phyloP scores from a whole-genome alignment of 1,139 yeast genomes.

The Williopsis jadinii region DNA sequence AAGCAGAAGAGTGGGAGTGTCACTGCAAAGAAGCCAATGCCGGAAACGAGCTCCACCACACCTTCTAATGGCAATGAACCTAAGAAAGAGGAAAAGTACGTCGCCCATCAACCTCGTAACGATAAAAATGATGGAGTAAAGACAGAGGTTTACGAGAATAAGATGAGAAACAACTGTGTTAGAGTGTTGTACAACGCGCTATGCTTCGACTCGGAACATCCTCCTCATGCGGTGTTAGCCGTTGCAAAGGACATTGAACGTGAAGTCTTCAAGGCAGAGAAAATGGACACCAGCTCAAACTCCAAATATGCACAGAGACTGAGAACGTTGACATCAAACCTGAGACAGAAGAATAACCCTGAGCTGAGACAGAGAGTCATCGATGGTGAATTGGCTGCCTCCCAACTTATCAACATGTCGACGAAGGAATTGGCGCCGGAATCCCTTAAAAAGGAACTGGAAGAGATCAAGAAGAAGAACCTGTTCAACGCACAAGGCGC shows the following conservation, averaged over 20 bases:
- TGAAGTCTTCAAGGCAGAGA: conserved; percentile 57
- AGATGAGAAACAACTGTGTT: conserved; percentile 79
- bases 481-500: conserved; percentile 97
- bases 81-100: conserved; percentile 28
- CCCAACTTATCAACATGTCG: conserved; percentile 66
- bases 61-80: conserved; percentile 3
- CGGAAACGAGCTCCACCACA: conserved; percentile 4
- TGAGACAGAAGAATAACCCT: conserved; percentile 86
- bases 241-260: conserved; percentile 68
- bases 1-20: conserved; percentile 22
- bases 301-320: conserved; percentile 17
- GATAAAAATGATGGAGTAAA: conserved; percentile 77
- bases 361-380: conserved; percentile 68
- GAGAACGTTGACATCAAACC: conserved; percentile 31
- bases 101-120: conserved; percentile 55
- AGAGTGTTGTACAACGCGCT: conserved; percentile 82
- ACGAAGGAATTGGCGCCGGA: conserved; percentile 97
- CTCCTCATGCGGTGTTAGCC: conserved; percentile 51
- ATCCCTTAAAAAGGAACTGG: conserved; percentile 74
- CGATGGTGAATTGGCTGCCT: conserved; percentile 56
- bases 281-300: conserved; percentile 38
- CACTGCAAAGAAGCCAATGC: not conserved
- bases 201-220: conserved; percentile 63
- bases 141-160: conserved; percentile 59
- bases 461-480: conserved; percentile 80